Evolutionary conservation across 176 grass and related monocot genomes (phyloP).

Genomic region (Elymus sibiricus): DNA sequence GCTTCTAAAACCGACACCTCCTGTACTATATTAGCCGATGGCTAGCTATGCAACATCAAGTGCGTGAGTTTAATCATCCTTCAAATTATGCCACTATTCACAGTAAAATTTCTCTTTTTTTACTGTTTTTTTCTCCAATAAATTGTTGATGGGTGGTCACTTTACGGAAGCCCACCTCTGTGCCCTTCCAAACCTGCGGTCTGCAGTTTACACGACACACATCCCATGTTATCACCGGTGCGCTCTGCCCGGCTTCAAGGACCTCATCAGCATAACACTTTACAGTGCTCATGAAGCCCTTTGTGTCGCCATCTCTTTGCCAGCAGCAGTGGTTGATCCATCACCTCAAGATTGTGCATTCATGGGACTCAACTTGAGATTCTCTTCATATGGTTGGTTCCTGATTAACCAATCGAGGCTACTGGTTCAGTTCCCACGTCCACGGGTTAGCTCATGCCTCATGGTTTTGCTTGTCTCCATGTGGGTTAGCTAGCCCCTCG

Average conservation of each 20-base stretch:
- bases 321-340: constrained; percentile 27
- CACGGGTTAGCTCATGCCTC: constrained; percentile 17
- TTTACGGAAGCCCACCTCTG: too few relatives aligned
- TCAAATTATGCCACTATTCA: too few relatives aligned
- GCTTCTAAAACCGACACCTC: too few relatives aligned
- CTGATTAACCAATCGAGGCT: not conserved
- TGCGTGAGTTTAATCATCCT: too few relatives aligned
- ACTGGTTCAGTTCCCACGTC: constrained; percentile 21
- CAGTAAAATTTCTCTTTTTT: too few relatives aligned
- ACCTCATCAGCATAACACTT: constrained; percentile 15
- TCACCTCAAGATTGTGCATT: constrained; percentile 20
- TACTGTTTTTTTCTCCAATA: too few relatives aligned
- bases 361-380: constrained; percentile 21
- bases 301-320: constrained; percentile 8
- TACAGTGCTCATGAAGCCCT: constrained; percentile 22
- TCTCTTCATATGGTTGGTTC: not conserved
- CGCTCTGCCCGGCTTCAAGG: constrained; percentile 6
- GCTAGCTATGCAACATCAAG: too few relatives aligned
- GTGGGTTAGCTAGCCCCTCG: not conserved
- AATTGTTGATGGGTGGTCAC: too few relatives aligned
- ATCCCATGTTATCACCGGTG: constrained; percentile 20
- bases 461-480: constrained; percentile 15
- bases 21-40: too few relatives aligned
- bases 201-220: constrained; percentile 32
- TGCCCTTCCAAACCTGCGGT: not conserved